Base-by-base conservation (phyloP, 1,284 basidiomycete genomes). In the Moesziomyces aphidis region DNA sequence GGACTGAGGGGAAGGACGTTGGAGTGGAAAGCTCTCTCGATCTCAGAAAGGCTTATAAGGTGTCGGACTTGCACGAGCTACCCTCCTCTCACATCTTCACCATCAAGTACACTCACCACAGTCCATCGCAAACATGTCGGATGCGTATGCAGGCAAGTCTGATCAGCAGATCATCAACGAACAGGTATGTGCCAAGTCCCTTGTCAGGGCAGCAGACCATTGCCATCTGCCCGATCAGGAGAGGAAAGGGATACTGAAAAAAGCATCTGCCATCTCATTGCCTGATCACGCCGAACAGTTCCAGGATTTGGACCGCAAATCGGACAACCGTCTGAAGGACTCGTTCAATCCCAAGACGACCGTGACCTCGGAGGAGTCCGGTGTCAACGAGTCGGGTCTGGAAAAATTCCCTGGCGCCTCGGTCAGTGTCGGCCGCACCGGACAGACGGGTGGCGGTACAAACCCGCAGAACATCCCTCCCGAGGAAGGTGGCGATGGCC, bases 101-200 rank as follows among this genome's bases (percentile, higher is more conserved):
- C 15, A 45, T 9, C 39, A 22, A 11, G 23, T 17, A 10, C 21
- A 57, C 51, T 15, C 51, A 49, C 54, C 9, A 22, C 21, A 28
- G 19, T 15, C 24, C 21, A 6, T 19, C 31, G 21, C 21, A 61
- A 73, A 42, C 36, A 80, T 79, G 77, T 80, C 78, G 22, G 77
- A 77, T 59, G 78, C 71, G 0, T 80, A 76, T 64, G 69, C 67
- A 43, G 77, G 72, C 56, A 80, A 76, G 70, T 65, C 67, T 15
- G 67, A 80, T 61, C 57, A 75, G 69, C 67, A 80, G 62, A 80
- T 80, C 69, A 80, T 79, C 55, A 59, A 69, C 62, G 72, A 80
- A 60, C 64, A 70, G 68, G 73, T 71, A 59, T 11, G 66, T 65
- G 6, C 19, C 15, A 8, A 5, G 7, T n/a, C 26, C 26, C 26